Conservation (phyloP, 225 moss, liverwort and hornwort genomes). For the Marchantia paleacea region DNA sequence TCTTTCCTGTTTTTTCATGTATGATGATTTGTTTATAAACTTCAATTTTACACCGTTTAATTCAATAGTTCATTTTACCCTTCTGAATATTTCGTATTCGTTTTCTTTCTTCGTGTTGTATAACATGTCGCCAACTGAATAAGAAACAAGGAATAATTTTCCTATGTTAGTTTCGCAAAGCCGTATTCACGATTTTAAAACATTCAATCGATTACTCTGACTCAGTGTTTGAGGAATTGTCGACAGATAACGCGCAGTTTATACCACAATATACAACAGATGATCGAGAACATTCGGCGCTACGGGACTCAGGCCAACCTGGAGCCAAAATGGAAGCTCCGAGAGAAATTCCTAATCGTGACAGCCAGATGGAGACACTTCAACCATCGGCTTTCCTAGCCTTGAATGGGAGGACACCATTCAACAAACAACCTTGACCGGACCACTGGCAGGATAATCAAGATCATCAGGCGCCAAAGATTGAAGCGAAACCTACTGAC, state of each 20-base stretch:
- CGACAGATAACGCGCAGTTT: slow-evolving; percentile 25
- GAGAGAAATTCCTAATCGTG: slow-evolving; percentile 2
- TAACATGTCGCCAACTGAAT: no score
- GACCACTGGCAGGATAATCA: slow-evolving; percentile 13
- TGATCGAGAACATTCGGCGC: slow-evolving; percentile 22
- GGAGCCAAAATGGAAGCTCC: slow-evolving; percentile 6
- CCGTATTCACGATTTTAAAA: no score
- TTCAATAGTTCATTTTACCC: no score
- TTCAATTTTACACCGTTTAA: no score
- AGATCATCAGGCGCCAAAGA: slow-evolving; percentile 23
- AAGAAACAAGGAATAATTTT: no score
- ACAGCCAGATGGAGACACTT: slow-evolving; percentile 6
- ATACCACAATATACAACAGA: slow-evolving; percentile 27
- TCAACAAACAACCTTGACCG: not conserved
- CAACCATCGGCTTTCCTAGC: slow-evolving; percentile 21
- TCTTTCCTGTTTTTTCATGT: no score
- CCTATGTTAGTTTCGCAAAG: no score
- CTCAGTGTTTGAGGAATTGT: not conserved
- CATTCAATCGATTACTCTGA: no score
- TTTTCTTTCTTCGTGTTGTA: no score
- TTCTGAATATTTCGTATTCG: no score
- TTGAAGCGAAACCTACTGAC: slow-evolving; percentile 30
- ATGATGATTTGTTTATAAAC: no score
- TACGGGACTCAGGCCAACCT: not conserved
- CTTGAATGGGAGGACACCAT: not conserved